Evolutionary conservation across 495 filamentous ascomycete species (phyloP), one percentile per base, ranked within the genome.

Genomic region (Xylaria nigripes): DNA sequence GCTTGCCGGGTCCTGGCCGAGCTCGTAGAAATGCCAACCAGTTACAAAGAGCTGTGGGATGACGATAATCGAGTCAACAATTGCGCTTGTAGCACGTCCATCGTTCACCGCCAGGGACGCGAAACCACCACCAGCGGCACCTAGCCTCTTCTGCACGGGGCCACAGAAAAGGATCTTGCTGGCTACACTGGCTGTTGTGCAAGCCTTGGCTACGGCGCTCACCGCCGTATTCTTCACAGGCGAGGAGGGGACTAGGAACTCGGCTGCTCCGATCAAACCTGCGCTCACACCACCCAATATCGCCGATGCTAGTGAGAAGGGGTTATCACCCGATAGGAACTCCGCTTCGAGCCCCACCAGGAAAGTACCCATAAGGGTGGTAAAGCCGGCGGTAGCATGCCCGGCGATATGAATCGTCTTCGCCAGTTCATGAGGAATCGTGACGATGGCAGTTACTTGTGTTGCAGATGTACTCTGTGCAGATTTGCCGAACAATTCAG

Each of bases 21-120:
- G 32, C 32, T 49, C 47, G 13, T 49, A 49, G 32, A 49, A 25
- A 21, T 49, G 47, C 47, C 47, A 49, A 40, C 30, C 47, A 6
- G 47, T 49, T 16, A 49, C 47, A 40, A 40, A 40, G 7, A 40
- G 30, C 32, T 49, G 30, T 15, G 47, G 47, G 10, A 49, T 40
- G 47, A 40, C 30, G 27, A 49, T 19, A 12, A 49, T 49, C 32
- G 47, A 49, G 47, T 38, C 27, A 15, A 49, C 19, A 12, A 49
- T 49, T 24, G 32, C 47, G 30, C 47, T 32, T 24, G 32, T 49
- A 21, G 47, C 47, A 9, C 47, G 47, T 9, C 47, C 47, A 25
- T 49, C 32, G 13, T 49, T 49, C 30, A 49, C 47, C 6, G 30
- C 47, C 9, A 47, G 25, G 9, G 45, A 4, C 4, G 45, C 25